Base-by-base conservation (phyloP, 331 rosid genomes). In the Pyrus hybrid region DNA sequence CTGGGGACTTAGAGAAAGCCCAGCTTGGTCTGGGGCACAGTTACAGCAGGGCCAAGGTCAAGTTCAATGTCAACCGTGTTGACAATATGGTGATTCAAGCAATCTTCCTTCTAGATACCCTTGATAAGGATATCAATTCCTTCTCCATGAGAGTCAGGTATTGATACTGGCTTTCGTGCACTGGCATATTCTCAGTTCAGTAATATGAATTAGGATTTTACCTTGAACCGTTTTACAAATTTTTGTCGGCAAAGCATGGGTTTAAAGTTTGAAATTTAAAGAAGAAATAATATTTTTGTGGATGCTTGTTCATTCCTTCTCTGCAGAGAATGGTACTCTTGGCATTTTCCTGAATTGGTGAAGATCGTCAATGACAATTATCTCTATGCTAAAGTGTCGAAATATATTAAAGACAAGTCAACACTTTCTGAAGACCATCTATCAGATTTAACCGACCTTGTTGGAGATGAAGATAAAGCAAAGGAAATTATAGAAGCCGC, bases 31-130 rank as follows among this genome's bases (percentile, higher is more conserved):
- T 94, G 28, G 92, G 89, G n/a, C 97, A 94, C 80, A 90, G 99
- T 82, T 94, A 94, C 85, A 94, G 99, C 88, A 87, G 99, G 67
- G 97, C 97, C 4, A 94, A 94, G 76, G 99, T 94, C 75, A 94
- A 94, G 77, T 94, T 94, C 63, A 94, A 94, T 83, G 99, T 94
- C n/a, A 92, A 94, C 74, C 86, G 96, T 13, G 99, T 94, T 64
- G 99, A 94, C 80, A 94, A 94, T 69, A 94, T 94, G 99, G 99
- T 92, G 72, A 94, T 94, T 79, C 99, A 94, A 73, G 97, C 99
- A 9, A 94, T 91, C 79, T 94, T 94, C 80, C 96, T 91, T 65
- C 87, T 94, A 1, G 99, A 94, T 79, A 94, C 99, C 14, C 93
- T 94, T 26, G 99, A 94, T 63, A 91, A 94, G 86, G 99, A 94